phyloP scores from a whole-genome alignment of 2,329 filamentous ascomycete genomes.

The Pyrenophora tritici-repentis region DNA sequence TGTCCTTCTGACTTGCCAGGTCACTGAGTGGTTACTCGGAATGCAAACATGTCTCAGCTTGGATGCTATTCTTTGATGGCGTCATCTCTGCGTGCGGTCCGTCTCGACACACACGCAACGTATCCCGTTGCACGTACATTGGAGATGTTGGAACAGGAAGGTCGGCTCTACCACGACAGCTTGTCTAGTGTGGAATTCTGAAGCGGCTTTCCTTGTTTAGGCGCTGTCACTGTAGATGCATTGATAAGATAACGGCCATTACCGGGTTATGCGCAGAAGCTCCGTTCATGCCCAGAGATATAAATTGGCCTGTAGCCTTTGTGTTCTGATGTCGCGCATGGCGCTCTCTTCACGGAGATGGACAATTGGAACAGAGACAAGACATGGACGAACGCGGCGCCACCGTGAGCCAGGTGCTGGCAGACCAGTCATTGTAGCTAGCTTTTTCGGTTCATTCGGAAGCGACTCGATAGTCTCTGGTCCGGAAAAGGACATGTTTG shows the following conservation, averaged over 20 bases:
- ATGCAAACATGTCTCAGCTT: conserved; percentile 40
- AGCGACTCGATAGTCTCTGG: conserved; percentile 17
- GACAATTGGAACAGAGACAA: conserved; percentile 5
- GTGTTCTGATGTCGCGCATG: neutral
- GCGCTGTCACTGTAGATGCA: conserved; percentile 1
- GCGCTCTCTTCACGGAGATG: neutral
- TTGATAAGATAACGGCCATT: conserved; percentile 8
- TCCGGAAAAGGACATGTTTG: conserved; percentile 17
- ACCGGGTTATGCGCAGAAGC: neutral
- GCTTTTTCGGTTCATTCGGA: conserved; percentile 14
- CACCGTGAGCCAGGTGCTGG: conserved; percentile 18
- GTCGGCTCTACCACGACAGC: neutral
- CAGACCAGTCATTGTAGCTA: conserved; percentile 12
- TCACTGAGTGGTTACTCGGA: conserved; percentile 32
- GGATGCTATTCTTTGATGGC: conserved; percentile 9
- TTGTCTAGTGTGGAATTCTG: neutral
- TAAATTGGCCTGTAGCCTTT: neutral
- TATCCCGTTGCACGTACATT: neutral
- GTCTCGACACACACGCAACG: conserved; percentile 2
- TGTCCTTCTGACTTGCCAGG: conserved; percentile 36
- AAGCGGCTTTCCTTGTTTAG: neutral
- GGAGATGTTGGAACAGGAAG: conserved; percentile 4
- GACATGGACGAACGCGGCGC: conserved; percentile 18
- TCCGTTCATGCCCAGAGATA: neutral
- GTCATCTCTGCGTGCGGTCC: conserved; percentile 1